Evolutionary conservation across 257 asterid species (phyloP).

Genomic region (Nicotiana undulata): DNA sequence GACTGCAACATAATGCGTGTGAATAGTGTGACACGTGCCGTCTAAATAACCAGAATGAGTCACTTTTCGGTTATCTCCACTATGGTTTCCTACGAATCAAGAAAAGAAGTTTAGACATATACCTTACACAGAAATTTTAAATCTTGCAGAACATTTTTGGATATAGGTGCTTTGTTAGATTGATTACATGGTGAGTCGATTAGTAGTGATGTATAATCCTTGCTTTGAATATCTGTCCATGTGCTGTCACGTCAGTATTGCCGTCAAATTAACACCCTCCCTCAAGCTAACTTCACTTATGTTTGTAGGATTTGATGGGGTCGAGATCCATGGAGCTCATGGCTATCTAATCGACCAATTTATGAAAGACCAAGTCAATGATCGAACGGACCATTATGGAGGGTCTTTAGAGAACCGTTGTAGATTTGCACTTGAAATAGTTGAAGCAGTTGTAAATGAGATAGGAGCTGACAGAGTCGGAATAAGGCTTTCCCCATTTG

Average conservation of each 20-base stretch:
- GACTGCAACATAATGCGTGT: background rate
- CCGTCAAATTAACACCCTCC: background rate
- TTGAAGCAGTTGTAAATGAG: conserved; percentile 40
- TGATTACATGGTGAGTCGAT: background rate
- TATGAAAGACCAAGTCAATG: conserved; percentile 56
- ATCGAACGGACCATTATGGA: conserved; percentile 62
- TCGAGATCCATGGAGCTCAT: conserved; percentile 68
- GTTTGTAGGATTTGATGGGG: conserved; percentile 63
- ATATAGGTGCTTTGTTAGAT: background rate
- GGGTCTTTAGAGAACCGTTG: conserved; percentile 68
- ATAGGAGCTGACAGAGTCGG: conserved; percentile 52
- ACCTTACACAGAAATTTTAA: background rate
- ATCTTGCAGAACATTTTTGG: background rate
- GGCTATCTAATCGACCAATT: conserved; percentile 70
- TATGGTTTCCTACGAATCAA: background rate
- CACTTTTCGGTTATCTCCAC: background rate
- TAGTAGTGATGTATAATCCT: background rate
- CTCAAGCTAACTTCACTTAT: background rate
- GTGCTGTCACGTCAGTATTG: background rate
- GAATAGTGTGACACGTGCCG: background rate
- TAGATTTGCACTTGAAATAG: conserved; percentile 50
- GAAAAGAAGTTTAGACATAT: background rate
- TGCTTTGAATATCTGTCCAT: background rate
- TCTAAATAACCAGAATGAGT: background rate
- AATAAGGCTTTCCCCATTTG: conserved; percentile 59